Percentiles rank a stretch among this genome's conserved stretches.
These are phyloP conservation scores for Solanum hybrid DNA, from an alignment of 305 asterid genomes.

Conservation along the genomic window DNA sequence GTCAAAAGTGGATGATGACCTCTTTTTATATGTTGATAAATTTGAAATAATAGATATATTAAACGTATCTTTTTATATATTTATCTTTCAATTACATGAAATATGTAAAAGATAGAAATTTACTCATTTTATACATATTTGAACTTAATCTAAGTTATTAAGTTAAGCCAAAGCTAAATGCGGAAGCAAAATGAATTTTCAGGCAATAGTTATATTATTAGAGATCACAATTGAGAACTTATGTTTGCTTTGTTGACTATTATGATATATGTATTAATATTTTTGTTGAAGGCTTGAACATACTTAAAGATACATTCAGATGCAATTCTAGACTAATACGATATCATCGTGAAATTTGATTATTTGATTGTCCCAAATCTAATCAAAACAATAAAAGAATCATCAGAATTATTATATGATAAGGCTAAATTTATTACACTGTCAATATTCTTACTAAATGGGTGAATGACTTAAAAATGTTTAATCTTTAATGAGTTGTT, in stretches of 20 bases:
- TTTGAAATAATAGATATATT: background rate
- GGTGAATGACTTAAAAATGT: background rate
- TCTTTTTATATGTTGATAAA: background rate
- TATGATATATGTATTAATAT: background rate
- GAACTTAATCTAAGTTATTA: background rate
- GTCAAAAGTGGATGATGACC: background rate
- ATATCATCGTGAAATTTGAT: background rate
- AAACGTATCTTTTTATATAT: background rate
- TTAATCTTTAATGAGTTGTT: background rate
- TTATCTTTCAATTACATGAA: background rate
- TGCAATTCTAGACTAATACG: background rate
- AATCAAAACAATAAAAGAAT: background rate
- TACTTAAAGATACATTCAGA: background rate
- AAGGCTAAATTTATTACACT: background rate
- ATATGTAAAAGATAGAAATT: background rate
- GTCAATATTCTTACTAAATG: background rate
- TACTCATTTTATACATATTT: background rate
- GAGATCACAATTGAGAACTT: background rate
- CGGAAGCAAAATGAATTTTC: background rate
- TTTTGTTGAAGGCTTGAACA: background rate
- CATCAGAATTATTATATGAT: too few species aligned
- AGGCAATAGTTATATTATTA: background rate
- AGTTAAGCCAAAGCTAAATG: background rate
- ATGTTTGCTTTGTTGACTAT: background rate
- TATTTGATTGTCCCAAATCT: background rate